Evolutionary conservation across 352 stramenopile genomes (phyloP).

Genomic region (Aphanomyces cochlioides): DNA sequence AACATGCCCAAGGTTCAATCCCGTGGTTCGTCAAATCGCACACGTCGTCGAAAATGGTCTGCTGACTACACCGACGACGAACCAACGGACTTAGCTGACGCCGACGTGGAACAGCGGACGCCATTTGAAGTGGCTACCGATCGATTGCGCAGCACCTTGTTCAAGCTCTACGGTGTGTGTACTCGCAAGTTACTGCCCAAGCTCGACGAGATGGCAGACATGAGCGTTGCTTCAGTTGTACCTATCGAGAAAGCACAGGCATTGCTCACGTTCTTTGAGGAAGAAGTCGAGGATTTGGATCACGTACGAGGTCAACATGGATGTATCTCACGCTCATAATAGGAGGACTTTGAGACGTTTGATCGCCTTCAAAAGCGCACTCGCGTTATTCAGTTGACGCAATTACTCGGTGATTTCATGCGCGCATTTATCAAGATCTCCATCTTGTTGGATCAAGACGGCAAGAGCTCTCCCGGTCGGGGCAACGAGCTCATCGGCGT

Average conservation of each 20-base stretch:
- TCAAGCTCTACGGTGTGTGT: slow-evolving; percentile 61
- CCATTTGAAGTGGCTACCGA: slow-evolving; percentile 35
- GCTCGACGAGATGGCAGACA: slow-evolving; percentile 50
- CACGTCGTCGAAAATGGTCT: slow-evolving; percentile 14
- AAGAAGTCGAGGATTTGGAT: slow-evolving; percentile 63
- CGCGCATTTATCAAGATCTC: slow-evolving; percentile 50
- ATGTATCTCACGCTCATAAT: neutral
- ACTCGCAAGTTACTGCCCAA: slow-evolving; percentile 48
- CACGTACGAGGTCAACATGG: neutral
- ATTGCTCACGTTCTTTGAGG: slow-evolving; percentile 54
- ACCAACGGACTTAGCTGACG: neutral
- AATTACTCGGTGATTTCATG: slow-evolving; percentile 65
- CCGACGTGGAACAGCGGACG: slow-evolving; percentile 12
- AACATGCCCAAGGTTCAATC: slow-evolving; percentile 4
- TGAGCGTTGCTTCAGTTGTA: slow-evolving; percentile 36
- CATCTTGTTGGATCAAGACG: slow-evolving; percentile 50
- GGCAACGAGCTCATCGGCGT: slow-evolving; percentile 53
- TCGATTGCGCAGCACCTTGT: slow-evolving; percentile 51
- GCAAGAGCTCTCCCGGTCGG: slow-evolving; percentile 28
- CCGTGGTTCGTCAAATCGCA: neutral
- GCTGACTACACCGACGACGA: slow-evolving; percentile 17
- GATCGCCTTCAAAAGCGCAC: slow-evolving; percentile 50
- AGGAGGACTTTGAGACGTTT: slow-evolving; percentile 49
- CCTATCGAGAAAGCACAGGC: slow-evolving; percentile 42
- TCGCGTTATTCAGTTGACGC: slow-evolving; percentile 50